These are phyloP conservation scores for Scutellaria minor DNA, from an alignment of 257 asterid species.

Conservation along the genomic window DNA sequence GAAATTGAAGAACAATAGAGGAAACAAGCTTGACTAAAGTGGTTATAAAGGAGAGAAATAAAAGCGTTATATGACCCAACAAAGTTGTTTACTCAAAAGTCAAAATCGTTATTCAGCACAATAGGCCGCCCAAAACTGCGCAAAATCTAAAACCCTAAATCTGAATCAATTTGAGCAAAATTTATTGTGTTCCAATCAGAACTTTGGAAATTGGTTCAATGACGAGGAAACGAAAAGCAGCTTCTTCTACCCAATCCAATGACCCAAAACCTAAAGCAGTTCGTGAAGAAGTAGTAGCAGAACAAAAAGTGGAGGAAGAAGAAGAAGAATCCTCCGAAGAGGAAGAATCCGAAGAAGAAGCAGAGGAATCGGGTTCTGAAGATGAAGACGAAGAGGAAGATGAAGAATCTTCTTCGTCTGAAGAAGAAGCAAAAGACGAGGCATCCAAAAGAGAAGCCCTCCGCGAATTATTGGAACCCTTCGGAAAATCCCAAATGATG, in stretches of 20 bases:
- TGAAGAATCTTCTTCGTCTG: slow-evolving; percentile 42
- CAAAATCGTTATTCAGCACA: background rate
- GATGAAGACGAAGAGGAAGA: slow-evolving; percentile 29
- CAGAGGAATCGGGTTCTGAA: slow-evolving; percentile 32
- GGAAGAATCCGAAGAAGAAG: slow-evolving; percentile 34
- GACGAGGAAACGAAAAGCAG: slow-evolving; percentile 57
- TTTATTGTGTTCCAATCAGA: background rate
- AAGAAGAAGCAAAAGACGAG: slow-evolving; percentile 49
- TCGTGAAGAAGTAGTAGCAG: slow-evolving; percentile 33
- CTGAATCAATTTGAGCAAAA: background rate
- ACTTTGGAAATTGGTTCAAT: slow-evolving; percentile 42
- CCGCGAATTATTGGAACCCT: slow-evolving; percentile 64
- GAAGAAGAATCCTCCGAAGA: slow-evolving; percentile 43
- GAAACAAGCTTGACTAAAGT: no score
- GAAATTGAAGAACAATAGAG: no score
- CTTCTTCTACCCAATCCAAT: slow-evolving; percentile 37
- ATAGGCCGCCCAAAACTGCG: background rate
- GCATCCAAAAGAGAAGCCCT: slow-evolving; percentile 46
- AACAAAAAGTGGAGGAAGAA: slow-evolving; percentile 17
- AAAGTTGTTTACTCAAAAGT: no score
- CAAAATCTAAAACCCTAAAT: slow-evolving; percentile 37
- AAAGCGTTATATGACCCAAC: background rate
- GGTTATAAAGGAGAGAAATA: background rate
- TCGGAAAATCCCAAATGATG: slow-evolving; percentile 65
- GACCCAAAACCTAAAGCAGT: slow-evolving; percentile 40